Evolutionary conservation across 2,329 filamentous ascomycete genomes (phyloP), one percentile per base, ranked within the genome.

Genomic region (Penicillium capsulatum): DNA sequence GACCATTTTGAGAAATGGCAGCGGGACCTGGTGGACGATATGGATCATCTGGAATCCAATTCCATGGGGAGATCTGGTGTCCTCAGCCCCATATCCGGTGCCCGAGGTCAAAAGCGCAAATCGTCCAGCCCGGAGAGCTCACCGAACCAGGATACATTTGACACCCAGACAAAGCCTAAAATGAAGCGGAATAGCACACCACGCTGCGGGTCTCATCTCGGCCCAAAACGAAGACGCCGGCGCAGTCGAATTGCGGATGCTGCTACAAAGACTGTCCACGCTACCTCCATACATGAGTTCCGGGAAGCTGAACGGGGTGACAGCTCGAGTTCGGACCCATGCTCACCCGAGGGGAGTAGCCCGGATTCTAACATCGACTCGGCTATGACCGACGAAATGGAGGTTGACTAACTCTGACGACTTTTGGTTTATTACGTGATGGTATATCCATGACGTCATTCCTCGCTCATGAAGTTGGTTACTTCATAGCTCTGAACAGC

Each of bases 21-120:
- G 40, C 54, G 49, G 7, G 64, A 64, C n/a, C 41, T 68, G 28
- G 45, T 60, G 4, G 54, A 61, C 13, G 60, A 54, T 9, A 59
- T 67, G 51, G 51, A 61, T 15, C 54, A 53, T 9, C 41, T 67
- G 4, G 49, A 50, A 10, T 61, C 56, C 38, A 48, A 62, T 27
- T 56, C 57, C 2, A 55, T 59, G 31, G 48, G 35, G n/a, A n/a
- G 2, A n/a, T 45, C 46, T 19, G 36, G 45, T 20, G 20, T 31
- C 17, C 42, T 34, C 14, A 24, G 30, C 4, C 31, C 29, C 4
- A 11, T 34, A 4, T 34, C 31, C 17, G 47, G 39, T 16, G 59
- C 48, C 22, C 53, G 57, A 47, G 62, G 63, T 17, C 57, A 53
- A 37, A 68, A 67, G 39, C 57, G 63, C 38, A 66, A 67, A 40